These are phyloP conservation scores for Angomonas deanei DNA, from an alignment of 208 protist genomes.

Conservation along the genomic window DNA sequence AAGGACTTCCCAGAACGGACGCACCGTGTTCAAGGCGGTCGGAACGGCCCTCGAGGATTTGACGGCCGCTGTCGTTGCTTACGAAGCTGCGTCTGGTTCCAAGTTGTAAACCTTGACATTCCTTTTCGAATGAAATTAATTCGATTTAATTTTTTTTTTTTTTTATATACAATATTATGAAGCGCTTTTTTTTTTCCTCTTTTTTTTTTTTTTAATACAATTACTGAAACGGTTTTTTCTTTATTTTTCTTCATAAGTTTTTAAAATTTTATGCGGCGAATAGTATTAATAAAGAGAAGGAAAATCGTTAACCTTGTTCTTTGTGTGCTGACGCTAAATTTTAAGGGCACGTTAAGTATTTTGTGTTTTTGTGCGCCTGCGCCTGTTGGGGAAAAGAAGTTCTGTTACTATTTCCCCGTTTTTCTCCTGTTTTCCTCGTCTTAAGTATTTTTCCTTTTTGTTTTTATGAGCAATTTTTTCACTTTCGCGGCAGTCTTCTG, in stretches of 20 bases:
- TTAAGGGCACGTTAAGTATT: too few relatives aligned
- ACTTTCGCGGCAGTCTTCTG: background rate
- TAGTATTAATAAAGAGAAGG: background rate
- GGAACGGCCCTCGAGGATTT: conserved; percentile 15
- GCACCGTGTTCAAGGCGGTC: conserved; percentile 16
- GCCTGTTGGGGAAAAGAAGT: background rate
- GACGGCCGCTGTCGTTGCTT: conserved; percentile 4
- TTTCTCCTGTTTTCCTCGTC: background rate
- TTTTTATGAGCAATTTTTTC: background rate
- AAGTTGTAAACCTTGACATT: background rate
- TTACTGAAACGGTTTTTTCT: conserved; percentile 4
- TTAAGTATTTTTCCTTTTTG: conserved; percentile 4
- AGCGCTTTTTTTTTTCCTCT: conserved; percentile 14
- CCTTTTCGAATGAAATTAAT: background rate
- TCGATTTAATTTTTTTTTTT: conserved; percentile 6
- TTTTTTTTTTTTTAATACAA: conserved; percentile 8
- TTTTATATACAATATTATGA: conserved; percentile 10
- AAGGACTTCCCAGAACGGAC: background rate
- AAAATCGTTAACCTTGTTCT: background rate
- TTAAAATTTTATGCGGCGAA: conserved; percentile 12
- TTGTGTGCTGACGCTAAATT: too few relatives aligned
- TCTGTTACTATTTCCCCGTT: conserved; percentile 1
- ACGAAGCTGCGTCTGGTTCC: conserved; percentile 1
- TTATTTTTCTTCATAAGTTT: background rate
- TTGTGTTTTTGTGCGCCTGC: background rate